phyloP scores from a whole-genome alignment of 1,284 basidiomycete genomes.

The Meripilus lineatus region DNA sequence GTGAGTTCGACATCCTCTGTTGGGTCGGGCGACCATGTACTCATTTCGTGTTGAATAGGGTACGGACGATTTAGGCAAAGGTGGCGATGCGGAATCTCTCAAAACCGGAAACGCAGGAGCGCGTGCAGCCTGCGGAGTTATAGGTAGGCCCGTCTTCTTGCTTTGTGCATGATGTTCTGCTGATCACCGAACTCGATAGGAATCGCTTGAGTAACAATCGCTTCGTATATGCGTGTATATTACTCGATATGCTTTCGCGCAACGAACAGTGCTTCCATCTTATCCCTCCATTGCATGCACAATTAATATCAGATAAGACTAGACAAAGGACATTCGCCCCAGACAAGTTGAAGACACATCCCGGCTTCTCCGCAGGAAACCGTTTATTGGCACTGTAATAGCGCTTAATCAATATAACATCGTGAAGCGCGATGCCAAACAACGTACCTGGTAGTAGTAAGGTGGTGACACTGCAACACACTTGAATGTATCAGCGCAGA shows the following conservation, averaged over 20 bases:
- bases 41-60: slow-evolving; percentile 36
- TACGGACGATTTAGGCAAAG: slow-evolving; percentile 69
- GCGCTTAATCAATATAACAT: neutral
- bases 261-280: too few relatives aligned
- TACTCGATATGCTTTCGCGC: too few relatives aligned
- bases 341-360: too few relatives aligned
- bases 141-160: slow-evolving; percentile 39
- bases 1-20: slow-evolving; percentile 28
- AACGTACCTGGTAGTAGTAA: slow-evolving; percentile 48
- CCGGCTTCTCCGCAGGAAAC: neutral
- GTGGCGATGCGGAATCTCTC: slow-evolving; percentile 60
- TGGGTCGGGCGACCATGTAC: slow-evolving; percentile 1
- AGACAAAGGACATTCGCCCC: too few relatives aligned
- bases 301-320: too few relatives aligned
- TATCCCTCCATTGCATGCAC: too few relatives aligned
- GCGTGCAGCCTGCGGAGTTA: slow-evolving; percentile 71
- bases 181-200: too few relatives aligned
- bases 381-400: slow-evolving; percentile 8
- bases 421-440: too few relatives aligned
- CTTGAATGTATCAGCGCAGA: slow-evolving; percentile 36
- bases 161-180: too few relatives aligned
- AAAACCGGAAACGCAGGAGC: slow-evolving; percentile 75
- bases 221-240: too few relatives aligned
- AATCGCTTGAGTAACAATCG: too few relatives aligned
- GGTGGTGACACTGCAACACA: slow-evolving; percentile 47